phyloP scores from a whole-genome alignment of 805 yeast species.

The Ogataea nakhonphanomensis region DNA sequence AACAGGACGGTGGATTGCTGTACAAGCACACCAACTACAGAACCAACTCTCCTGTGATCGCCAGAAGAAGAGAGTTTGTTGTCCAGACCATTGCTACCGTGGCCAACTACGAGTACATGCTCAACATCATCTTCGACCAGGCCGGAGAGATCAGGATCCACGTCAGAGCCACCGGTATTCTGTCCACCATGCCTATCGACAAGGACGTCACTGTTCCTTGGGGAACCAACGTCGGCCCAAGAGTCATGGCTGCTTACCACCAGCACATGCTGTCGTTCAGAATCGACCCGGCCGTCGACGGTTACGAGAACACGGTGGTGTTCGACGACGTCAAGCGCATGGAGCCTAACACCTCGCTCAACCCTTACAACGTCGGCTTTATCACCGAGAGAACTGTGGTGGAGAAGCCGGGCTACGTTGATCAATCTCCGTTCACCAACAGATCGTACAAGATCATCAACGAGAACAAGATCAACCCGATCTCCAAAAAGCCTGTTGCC shows the following conservation, averaged over 20 bases:
- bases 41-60: slow-evolving; percentile 64
- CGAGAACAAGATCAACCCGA: slow-evolving; percentile 66
- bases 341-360: slow-evolving; percentile 49
- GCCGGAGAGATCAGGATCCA: slow-evolving; percentile 77
- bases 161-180: slow-evolving; percentile 82
- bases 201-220: slow-evolving; percentile 61
- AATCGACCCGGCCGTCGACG: slow-evolving; percentile 80
- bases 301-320: slow-evolving; percentile 70
- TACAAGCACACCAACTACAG: slow-evolving; percentile 81
- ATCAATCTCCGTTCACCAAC: slow-evolving; percentile 72
- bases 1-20: slow-evolving; percentile 71
- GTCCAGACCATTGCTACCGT: slow-evolving; percentile 81
- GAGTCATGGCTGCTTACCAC: slow-evolving; percentile 80
- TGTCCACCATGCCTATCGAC: slow-evolving; percentile 81
- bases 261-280: slow-evolving; percentile 78
- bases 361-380: slow-evolving; percentile 71
- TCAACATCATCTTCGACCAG: slow-evolving; percentile 69
- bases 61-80: slow-evolving; percentile 75
- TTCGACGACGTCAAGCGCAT: slow-evolving; percentile 67
- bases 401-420: slow-evolving; percentile 68
- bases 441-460: slow-evolving; percentile 74
- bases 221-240: slow-evolving; percentile 77
- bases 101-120: slow-evolving; percentile 77
- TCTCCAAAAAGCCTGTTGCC: slow-evolving; percentile 69
- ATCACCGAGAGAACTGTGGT: slow-evolving; percentile 57